These are phyloP conservation scores for Colletotrichum sidae DNA, from an alignment of 2,329 filamentous ascomycete genomes.

Conservation along the genomic window DNA sequence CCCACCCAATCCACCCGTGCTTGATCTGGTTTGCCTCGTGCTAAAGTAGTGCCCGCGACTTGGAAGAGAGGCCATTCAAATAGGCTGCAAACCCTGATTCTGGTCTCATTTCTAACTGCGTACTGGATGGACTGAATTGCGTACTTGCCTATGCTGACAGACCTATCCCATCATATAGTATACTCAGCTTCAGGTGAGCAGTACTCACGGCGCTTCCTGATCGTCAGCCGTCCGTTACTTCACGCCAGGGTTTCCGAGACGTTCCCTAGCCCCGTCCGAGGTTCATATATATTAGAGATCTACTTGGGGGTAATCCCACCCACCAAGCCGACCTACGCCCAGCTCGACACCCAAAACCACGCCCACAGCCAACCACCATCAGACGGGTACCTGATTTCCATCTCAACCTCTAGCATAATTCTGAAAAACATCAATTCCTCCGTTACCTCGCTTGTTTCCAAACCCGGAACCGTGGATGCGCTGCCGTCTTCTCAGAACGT, in stretches of 20 bases:
- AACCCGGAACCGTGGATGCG: constrained; percentile 28
- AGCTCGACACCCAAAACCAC: constrained; percentile 12
- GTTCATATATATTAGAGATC: constrained; percentile 34
- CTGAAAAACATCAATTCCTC: constrained; percentile 27
- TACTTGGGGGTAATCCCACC: constrained; percentile 27
- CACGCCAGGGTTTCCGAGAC: constrained; percentile 30
- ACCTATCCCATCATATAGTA: constrained; percentile 32
- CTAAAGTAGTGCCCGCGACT: constrained; percentile 6
- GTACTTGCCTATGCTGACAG: no score
- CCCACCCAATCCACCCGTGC: constrained; percentile 27
- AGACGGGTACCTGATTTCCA: constrained; percentile 26
- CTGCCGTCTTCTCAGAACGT: constrained; percentile 27
- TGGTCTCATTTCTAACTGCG: neutral
- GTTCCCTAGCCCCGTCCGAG: constrained; percentile 33
- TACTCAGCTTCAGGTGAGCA: constrained; percentile 27
- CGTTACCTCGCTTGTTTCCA: constrained; percentile 33
- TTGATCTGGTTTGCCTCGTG: constrained; percentile 26
- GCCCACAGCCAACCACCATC: constrained; percentile 14
- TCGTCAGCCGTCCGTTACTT: constrained; percentile 21
- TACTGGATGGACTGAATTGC: no score
- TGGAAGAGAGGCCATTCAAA: constrained; percentile 21
- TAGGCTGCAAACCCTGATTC: constrained; percentile 29
- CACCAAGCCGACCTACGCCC: neutral
- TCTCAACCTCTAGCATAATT: constrained; percentile 34
- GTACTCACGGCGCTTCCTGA: constrained; percentile 6